These are phyloP conservation scores for Candida maltosa DNA, from an alignment of 805 yeast genomes.

Conservation along the genomic window DNA sequence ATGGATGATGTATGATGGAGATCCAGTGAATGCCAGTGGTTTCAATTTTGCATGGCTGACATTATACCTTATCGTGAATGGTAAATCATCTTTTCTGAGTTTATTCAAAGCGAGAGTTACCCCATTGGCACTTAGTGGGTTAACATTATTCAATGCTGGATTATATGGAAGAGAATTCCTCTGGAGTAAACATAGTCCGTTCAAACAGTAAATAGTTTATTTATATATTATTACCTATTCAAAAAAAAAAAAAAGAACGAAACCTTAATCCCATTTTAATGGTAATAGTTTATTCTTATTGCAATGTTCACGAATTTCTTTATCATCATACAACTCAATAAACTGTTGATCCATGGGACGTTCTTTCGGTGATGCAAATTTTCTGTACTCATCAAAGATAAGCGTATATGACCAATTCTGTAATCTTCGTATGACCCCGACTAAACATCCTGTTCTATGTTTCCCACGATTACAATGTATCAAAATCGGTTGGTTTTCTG, in stretches of 20 bases:
- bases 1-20: conserved; percentile 75
- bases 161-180: conserved; percentile 49
- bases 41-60: conserved; percentile 79
- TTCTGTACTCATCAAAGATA: conserved; percentile 92
- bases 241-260: too few species aligned
- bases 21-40: conserved; percentile 75
- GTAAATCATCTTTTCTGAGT: conserved; percentile 51
- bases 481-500: conserved; percentile 84
- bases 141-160: conserved; percentile 60
- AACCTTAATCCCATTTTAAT: conserved; percentile 52
- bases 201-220: conserved; percentile 4
- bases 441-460: conserved; percentile 94
- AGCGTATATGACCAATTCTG: conserved; percentile 92
- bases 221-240: too few species aligned
- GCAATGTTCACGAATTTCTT: conserved; percentile 57
- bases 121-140: conserved; percentile 56
- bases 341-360: conserved; percentile 95
- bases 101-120: conserved; percentile 55
- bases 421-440: conserved; percentile 84
- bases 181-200: conserved; percentile 6
- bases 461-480: conserved; percentile 97
- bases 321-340: conserved; percentile 81
- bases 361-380: conserved; percentile 93
- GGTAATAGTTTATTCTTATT: conserved; percentile 58
- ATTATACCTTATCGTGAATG: conserved; percentile 69